Conservation (phyloP, 2,329 filamentous ascomycete genomes). For the Cladophialophora psammophila region DNA sequence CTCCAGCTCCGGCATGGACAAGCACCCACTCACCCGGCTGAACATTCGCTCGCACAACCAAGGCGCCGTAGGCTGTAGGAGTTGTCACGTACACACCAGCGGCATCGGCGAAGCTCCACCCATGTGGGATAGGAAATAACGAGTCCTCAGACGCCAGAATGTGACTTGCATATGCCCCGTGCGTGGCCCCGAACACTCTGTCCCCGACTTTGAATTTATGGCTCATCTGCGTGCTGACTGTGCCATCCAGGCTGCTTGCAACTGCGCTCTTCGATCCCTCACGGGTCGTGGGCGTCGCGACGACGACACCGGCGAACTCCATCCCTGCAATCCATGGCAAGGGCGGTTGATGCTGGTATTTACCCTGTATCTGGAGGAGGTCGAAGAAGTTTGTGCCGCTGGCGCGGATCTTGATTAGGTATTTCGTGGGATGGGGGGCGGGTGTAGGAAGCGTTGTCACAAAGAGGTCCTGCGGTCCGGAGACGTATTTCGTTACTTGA, state of each 20-base stretch:
- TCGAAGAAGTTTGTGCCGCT: slow-evolving; percentile 97
- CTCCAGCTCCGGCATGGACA: slow-evolving; percentile 89
- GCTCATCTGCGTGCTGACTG: slow-evolving; percentile 38
- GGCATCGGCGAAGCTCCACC: slow-evolving; percentile 84
- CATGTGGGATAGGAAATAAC: slow-evolving; percentile 76
- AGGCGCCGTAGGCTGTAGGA: slow-evolving; percentile 84
- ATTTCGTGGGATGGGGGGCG: slow-evolving; percentile 73
- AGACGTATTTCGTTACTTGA: slow-evolving; percentile 42
- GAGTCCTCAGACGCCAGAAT: slow-evolving; percentile 70
- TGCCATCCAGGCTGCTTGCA: slow-evolving; percentile 47
- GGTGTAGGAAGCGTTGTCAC: slow-evolving; percentile 79
- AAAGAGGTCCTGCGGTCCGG: slow-evolving; percentile 81
- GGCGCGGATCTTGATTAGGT: slow-evolving; percentile 85
- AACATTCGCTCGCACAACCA: slow-evolving; percentile 79
- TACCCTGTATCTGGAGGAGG: slow-evolving; percentile 90
- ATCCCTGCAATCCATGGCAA: slow-evolving; percentile 87
- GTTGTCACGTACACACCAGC: slow-evolving; percentile 91
- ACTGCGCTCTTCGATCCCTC: slow-evolving; percentile 28
- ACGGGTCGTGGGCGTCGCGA: slow-evolving; percentile 65
- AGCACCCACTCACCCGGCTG: slow-evolving; percentile 85
- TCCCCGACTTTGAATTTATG: slow-evolving; percentile 78
- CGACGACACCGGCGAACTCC: slow-evolving; percentile 83
- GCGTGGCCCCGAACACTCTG: slow-evolving; percentile 82
- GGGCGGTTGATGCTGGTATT: slow-evolving; percentile 90
- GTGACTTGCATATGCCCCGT: slow-evolving; percentile 85